phyloP scores from a whole-genome alignment of 2,329 filamentous ascomycete species.

The Rhinocladiella similis region DNA sequence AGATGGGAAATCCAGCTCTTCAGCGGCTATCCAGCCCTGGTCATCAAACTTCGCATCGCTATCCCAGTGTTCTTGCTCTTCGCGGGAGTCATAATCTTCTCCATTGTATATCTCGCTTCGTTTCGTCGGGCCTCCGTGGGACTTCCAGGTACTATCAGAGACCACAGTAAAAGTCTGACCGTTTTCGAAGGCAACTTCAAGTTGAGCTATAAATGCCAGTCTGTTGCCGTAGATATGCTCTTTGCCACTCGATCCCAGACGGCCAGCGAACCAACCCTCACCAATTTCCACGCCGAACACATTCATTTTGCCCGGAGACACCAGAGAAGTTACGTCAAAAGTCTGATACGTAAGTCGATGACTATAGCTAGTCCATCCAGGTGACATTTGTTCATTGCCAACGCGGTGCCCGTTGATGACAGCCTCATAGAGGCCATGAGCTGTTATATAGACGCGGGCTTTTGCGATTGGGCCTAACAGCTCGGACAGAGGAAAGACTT shows the following conservation, averaged over 20 bases:
- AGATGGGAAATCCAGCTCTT: slow-evolving; percentile 34
- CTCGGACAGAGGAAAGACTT: slow-evolving; percentile 28
- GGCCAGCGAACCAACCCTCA: slow-evolving; percentile 52
- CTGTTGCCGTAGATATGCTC: slow-evolving; percentile 31
- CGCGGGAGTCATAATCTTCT: slow-evolving; percentile 50
- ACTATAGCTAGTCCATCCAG: slow-evolving; percentile 55
- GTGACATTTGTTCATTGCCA: slow-evolving; percentile 46
- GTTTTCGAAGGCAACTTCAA: slow-evolving; percentile 28
- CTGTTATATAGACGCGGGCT: slow-evolving; percentile 51
- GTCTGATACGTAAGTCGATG: slow-evolving; percentile 55
- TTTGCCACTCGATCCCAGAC: slow-evolving; percentile 34
- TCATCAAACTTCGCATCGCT: slow-evolving; percentile 34
- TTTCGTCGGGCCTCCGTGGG: slow-evolving; percentile 26
- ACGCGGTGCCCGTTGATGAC: slow-evolving; percentile 50
- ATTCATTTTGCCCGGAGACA: slow-evolving; percentile 40
- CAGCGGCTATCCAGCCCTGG: slow-evolving; percentile 34
- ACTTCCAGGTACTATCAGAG: slow-evolving; percentile 32
- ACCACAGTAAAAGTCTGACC: slow-evolving; percentile 18
- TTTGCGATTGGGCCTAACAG: slow-evolving; percentile 3
- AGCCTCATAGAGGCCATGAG: slow-evolving; percentile 48
- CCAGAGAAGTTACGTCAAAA: slow-evolving; percentile 50
- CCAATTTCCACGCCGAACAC: slow-evolving; percentile 45
- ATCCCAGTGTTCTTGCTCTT: slow-evolving; percentile 35
- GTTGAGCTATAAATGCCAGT: slow-evolving; percentile 33
- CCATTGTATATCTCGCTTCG: slow-evolving; percentile 53